phyloP scores from a whole-genome alignment of 495 filamentous ascomycete genomes.

The Penicillium verhagenii region DNA sequence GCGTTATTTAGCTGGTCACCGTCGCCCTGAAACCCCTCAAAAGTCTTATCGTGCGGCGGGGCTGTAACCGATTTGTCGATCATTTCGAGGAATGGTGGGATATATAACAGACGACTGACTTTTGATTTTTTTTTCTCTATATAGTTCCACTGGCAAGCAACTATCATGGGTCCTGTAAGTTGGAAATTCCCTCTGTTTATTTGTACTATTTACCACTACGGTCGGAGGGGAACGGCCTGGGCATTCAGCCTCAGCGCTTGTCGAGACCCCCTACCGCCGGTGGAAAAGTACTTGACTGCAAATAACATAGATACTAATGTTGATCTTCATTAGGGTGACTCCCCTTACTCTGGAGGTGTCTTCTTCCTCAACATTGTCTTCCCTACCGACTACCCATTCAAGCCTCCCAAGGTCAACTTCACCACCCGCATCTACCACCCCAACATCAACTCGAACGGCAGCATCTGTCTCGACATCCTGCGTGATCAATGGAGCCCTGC shows the following conservation, averaged over 20 bases:
- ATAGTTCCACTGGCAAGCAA: conserved; percentile 99
- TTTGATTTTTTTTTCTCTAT: conserved; percentile 1
- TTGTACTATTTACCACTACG: neutral
- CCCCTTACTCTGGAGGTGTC: conserved; percentile 93
- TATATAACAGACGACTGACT: conserved; percentile 21
- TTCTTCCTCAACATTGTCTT: conserved; percentile 99
- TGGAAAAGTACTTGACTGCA: conserved; percentile 11
- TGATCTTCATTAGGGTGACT: conserved; percentile 64
- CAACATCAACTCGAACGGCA: conserved; percentile 99
- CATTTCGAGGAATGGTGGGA: conserved; percentile 10
- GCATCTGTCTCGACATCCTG: conserved; percentile 97
- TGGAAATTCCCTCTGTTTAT: conserved; percentile 6
- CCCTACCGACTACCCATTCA: conserved; percentile 99
- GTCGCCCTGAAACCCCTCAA: conserved; percentile 11
- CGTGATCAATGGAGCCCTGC: conserved; percentile 99
- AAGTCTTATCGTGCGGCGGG: conserved; percentile 26
- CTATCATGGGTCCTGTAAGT: conserved; percentile 99
- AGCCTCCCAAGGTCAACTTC: conserved; percentile 99
- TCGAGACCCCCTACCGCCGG: neutral
- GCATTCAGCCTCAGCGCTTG: too few relatives aligned
- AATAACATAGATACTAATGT: conserved; percentile 17
- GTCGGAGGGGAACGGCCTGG: neutral
- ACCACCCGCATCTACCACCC: conserved; percentile 99
- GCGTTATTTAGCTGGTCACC: conserved; percentile 5
- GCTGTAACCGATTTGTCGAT: conserved; percentile 9